These are phyloP conservation scores for Kwoniella pini DNA, from an alignment of 768 basidiomycete species.

Conservation along the genomic window DNA sequence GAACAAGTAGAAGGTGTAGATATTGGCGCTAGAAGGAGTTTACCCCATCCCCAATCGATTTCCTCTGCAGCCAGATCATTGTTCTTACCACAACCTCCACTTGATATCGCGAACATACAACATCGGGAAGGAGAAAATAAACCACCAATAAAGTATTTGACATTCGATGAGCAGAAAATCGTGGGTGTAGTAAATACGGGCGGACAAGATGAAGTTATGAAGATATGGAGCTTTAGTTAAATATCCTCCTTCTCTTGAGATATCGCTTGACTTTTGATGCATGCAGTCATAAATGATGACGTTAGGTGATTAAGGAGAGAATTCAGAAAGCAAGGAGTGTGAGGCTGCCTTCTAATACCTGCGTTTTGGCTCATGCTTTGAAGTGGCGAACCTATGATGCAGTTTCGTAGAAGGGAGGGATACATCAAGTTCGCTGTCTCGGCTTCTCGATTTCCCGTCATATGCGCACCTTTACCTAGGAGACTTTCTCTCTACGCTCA, in stretches of 20 bases:
- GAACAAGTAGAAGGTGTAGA: slow-evolving; percentile 4
- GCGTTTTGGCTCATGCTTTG: too few species aligned
- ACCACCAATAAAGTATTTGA: slow-evolving; percentile 37
- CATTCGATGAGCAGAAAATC: slow-evolving; percentile 54
- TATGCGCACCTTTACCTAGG: too few species aligned
- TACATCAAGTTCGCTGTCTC: too few species aligned
- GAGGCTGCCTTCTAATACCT: too few species aligned
- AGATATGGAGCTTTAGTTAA: slow-evolving; percentile 43
- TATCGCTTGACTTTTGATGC: too few species aligned
- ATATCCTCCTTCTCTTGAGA: background rate
- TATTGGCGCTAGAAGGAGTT: background rate
- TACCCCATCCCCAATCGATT: slow-evolving; percentile 51
- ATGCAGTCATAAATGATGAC: too few species aligned
- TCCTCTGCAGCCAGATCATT: slow-evolving; percentile 46
- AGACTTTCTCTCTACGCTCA: too few species aligned
- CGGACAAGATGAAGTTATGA: slow-evolving; percentile 31
- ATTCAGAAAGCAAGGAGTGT: too few species aligned
- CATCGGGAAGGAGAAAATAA: background rate
- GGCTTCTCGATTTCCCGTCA: too few species aligned
- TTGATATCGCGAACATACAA: background rate
- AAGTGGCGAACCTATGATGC: too few species aligned
- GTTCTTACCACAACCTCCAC: slow-evolving; percentile 38
- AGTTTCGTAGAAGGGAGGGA: too few species aligned
- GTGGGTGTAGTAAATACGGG: slow-evolving; percentile 43
- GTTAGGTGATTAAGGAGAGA: too few species aligned